phyloP scores from a whole-genome alignment of 305 asterid genomes.

The Fraxinus dipetala region DNA sequence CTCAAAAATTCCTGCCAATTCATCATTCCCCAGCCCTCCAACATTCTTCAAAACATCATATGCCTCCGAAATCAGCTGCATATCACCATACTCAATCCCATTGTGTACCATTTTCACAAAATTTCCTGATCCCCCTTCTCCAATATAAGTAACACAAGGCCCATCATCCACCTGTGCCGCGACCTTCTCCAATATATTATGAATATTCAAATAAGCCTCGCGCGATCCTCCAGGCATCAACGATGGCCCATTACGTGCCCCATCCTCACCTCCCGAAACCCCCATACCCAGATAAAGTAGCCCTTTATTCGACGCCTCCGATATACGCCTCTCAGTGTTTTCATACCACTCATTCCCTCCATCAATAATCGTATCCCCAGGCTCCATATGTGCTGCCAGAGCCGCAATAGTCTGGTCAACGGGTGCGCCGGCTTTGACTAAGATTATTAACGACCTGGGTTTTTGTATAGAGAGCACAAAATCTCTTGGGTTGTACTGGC shows the following conservation, averaged over 20 bases:
- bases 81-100: conserved; percentile 89
- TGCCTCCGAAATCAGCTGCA: conserved; percentile 86
- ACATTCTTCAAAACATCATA: conserved; percentile 74
- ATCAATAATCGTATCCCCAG: conserved; percentile 80
- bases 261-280: conserved; percentile 91
- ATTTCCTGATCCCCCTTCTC: conserved; percentile 85
- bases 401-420: conserved; percentile 83
- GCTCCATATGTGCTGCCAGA: conserved; percentile 61
- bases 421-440: conserved; percentile 85
- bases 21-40: conserved; percentile 61
- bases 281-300: conserved; percentile 85
- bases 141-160: conserved; percentile 83
- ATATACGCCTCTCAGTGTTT: conserved; percentile 70
- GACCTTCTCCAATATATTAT: conserved; percentile 57
- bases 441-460: conserved; percentile 69
- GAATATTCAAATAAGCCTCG: conserved; percentile 59
- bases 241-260: conserved; percentile 78
- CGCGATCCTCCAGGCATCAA: conserved; percentile 92
- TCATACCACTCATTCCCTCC: conserved; percentile 97
- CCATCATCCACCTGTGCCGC: conserved; percentile 94
- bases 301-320: conserved; percentile 44
- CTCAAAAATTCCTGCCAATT: conserved; percentile 57
- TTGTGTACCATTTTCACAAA: conserved; percentile 90
- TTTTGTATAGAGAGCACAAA: conserved; percentile 61
- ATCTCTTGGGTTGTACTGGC: conserved; percentile 59